Base-by-base conservation (phyloP, 2,329 filamentous ascomycete species). In the Thelonectria discophora region DNA sequence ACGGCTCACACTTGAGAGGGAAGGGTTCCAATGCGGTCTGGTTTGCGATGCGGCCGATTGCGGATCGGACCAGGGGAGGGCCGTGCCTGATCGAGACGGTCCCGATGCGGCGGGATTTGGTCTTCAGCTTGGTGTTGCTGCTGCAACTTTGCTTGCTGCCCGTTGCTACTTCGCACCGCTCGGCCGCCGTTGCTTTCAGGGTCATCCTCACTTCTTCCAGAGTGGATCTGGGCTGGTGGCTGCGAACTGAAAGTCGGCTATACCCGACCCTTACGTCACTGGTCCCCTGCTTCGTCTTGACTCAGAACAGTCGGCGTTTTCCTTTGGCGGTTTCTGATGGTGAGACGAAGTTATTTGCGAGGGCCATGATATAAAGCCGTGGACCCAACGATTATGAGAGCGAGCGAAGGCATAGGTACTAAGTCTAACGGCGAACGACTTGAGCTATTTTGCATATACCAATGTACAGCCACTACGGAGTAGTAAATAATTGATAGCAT, bases 221-320 rank as follows among this genome's bases (percentile, higher is more conserved):
- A 34, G 58, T 55, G 57, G 57, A 55, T 55, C 47, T 52, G 8
- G 13, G 12, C 11, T 47, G 40, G 52, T 18, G 47, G 52, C 45
- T 60, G 58, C 47, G 42, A 56, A 60, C 47, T 46, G 34, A 21
- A 43, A 42, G 52, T 60, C 58, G 58, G 58, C 52, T 48, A 56
- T 32, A 40, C 47, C 58, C 47, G 52, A 24, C 47, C 47, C 20
- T 42, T 42, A 60, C 58, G 58, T 56, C 58, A 60, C 58, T 42
- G 21, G 34, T 50, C 21, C 43, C 45, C 46, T 54, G 57, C 57
- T 43, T 48, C 13, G n/a, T 7, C 18, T 34, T 10, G 15, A 34
- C 17, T 13, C 21, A 21, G n/a, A 18, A n/a, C 21, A 27, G 17
- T 43, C 21, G 39, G 30, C 32, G 20, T 47, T 17, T 45, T 39